Evolutionary conservation across 164 flowering plant species (phyloP), one percentile per base, ranked within the genome.

Genomic region (Houttuynia cordata): DNA sequence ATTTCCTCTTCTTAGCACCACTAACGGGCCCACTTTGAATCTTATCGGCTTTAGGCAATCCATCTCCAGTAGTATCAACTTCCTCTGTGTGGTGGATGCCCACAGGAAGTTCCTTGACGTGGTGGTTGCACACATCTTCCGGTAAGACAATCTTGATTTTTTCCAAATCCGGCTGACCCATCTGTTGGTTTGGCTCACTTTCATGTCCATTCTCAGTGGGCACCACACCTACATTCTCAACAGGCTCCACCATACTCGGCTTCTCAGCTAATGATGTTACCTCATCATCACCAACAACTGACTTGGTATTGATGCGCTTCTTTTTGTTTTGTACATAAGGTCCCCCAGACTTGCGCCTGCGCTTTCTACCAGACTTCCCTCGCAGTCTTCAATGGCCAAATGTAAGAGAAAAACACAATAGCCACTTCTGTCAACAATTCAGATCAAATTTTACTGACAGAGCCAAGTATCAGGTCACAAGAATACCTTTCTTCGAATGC

Each of bases 401-500:
- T 3, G 18, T 20, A 55, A 22, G 51, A 39, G 62, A 45, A 12
- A 17, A 45, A 45, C 8, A 12, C 49, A 45, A 45, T 45, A 45
- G 12, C 49, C 8, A 10, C 49, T 45, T 45, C 49, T 17, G 12
- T 17, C 9, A 45, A 6, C 37, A 30, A 30, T 30, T 30, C 6
- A 25, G 56, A 25, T 30, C 34, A 54, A 34, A 4, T 19, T 7
- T 15, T 20, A 21, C 18, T 24, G 17, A 25, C 25, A 23, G 17
- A 24, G 24, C 10, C 34, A 47, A 23, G 34, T n/a, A 24, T 34
- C 34, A 51, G 59, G 6, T 14, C 24, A 5, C 8, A 0, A 24
- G n/a, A 45, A 45, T 41, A 87, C 98, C 91, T 82, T 59, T 83
- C 84, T 71, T 93, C 97, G 69, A 81, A 93, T 52, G 96, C 89